Evolutionary conservation across 2,329 filamentous ascomycete species (phyloP).

Genomic region (Botrytis deweyae): DNA sequence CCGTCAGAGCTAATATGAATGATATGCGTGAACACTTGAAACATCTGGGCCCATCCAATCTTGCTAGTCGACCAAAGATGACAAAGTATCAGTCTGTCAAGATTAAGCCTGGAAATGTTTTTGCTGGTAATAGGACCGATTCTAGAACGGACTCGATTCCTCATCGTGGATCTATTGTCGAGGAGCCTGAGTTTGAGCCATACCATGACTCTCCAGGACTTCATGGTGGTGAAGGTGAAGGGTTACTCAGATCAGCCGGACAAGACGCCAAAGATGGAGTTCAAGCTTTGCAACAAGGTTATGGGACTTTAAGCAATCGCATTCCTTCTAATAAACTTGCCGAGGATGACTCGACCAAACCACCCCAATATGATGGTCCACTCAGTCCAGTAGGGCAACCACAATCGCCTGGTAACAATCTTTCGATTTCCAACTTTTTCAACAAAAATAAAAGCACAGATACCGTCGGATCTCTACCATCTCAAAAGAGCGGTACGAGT

Average conservation of each 20-base stretch:
- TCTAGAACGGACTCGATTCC: conserved; percentile 42
- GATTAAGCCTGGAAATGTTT: conserved; percentile 54
- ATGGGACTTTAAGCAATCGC: conserved; percentile 46
- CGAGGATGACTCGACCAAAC: neutral
- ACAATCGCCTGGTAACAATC: neutral
- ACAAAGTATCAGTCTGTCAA: conserved; percentile 64
- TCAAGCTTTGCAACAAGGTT: conserved; percentile 57
- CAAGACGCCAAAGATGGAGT: conserved; percentile 64
- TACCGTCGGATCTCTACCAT: conserved; percentile 35
- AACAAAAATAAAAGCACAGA: conserved; percentile 32
- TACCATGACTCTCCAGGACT: conserved; percentile 42
- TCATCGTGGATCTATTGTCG: conserved; percentile 42
- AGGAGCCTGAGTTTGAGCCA: conserved; percentile 42
- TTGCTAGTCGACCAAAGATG: conserved; percentile 61
- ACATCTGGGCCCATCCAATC: conserved; percentile 65
- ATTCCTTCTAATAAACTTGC: neutral
- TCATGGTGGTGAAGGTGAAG: conserved; percentile 53
- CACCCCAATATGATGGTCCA: conserved; percentile 10
- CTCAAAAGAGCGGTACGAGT: conserved; percentile 32
- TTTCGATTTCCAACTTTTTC: conserved; percentile 12
- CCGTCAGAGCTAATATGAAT: conserved; percentile 59
- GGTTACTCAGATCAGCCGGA: conserved; percentile 53
- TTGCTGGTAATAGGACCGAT: conserved; percentile 23
- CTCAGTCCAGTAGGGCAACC: conserved; percentile 6
- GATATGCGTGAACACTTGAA: conserved; percentile 65